Evolutionary conservation across 2,329 filamentous ascomycete species (phyloP).

Genomic region (Aspergillus arachidicola): DNA sequence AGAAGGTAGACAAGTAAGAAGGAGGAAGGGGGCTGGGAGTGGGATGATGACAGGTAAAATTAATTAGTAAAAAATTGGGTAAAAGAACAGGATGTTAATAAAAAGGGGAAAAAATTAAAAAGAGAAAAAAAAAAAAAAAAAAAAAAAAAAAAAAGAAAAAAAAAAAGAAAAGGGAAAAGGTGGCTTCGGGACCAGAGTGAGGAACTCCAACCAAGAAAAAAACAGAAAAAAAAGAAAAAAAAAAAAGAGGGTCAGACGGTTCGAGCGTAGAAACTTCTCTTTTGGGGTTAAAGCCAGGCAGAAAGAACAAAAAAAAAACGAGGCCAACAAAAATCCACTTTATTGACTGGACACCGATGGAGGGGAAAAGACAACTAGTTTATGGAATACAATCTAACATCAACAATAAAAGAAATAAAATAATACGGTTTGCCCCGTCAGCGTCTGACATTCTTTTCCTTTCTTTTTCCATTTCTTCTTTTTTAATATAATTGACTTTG

Average conservation of each 20-base stretch:
- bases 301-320: background rate
- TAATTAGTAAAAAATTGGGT: too few relatives aligned
- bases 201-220: background rate
- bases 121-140: too few relatives aligned
- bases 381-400: background rate
- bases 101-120: too few relatives aligned
- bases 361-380: background rate
- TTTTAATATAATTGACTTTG: constrained; percentile 3
- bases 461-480: background rate
- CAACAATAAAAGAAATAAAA: background rate
- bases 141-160: too few relatives aligned
- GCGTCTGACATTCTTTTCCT: background rate
- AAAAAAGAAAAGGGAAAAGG: background rate
- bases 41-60: too few relatives aligned
- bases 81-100: too few relatives aligned
- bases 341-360: background rate
- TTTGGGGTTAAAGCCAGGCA: background rate
- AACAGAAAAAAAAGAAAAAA: constrained; percentile 8
- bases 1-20: too few relatives aligned
- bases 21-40: too few relatives aligned
- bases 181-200: background rate
- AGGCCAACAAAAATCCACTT: background rate
- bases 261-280: background rate
- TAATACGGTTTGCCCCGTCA: background rate
- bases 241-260: constrained; percentile 7